Percentiles rank a stretch among this genome's conserved stretches.
phyloP scores from a whole-genome alignment of 2,329 filamentous ascomycete species.

The Colletotrichum tanaceti region DNA sequence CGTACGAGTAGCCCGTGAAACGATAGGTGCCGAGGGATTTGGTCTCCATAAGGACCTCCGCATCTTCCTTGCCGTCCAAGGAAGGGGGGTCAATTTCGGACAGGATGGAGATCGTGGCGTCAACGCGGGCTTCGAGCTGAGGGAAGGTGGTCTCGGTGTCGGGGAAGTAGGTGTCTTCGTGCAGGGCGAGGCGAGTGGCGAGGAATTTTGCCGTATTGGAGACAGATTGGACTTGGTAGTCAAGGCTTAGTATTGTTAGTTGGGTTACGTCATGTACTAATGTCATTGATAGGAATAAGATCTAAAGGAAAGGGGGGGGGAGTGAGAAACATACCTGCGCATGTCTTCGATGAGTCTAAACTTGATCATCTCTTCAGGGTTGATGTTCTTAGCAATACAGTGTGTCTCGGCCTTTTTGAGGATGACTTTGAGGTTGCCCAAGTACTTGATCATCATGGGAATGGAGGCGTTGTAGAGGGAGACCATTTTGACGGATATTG shows the following conservation, averaged over 20 bases:
- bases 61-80: conserved; percentile 42
- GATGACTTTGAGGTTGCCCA: conserved; percentile 44
- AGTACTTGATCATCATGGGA: conserved; percentile 47
- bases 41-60: conserved; percentile 45
- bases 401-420: conserved; percentile 40
- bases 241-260: conserved; percentile 22
- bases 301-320: not conserved
- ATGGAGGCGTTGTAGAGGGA: conserved; percentile 38
- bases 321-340: conserved; percentile 35
- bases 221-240: conserved; percentile 43
- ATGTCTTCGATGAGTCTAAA: conserved; percentile 42
- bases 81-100: conserved; percentile 43
- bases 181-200: conserved; percentile 37
- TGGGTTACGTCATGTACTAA: not conserved
- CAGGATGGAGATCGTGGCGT: conserved; percentile 46
- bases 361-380: conserved; percentile 41
- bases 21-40: conserved; percentile 43
- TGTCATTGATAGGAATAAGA: not conserved
- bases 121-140: conserved; percentile 32
- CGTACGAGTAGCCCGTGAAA: conserved; percentile 54
- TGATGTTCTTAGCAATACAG: conserved; percentile 25
- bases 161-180: conserved; percentile 32
- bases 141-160: conserved; percentile 40
- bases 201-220: conserved; percentile 43
- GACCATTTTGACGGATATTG: conserved; percentile 24